phyloP scores from a whole-genome alignment of 73 alveolate species.

The Paramecium primaurelia region DNA sequence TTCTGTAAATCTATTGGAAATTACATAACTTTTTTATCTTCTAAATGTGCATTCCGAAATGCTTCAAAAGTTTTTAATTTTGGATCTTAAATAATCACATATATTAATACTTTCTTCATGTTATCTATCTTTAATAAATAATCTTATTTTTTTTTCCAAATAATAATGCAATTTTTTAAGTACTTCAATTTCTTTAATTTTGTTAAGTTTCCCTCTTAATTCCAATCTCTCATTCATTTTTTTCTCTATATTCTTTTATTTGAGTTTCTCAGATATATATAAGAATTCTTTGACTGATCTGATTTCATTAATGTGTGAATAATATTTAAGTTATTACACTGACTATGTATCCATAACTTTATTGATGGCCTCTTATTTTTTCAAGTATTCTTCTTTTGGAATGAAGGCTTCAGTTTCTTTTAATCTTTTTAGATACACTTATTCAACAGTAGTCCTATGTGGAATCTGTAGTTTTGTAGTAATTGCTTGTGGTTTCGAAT shows the following conservation, averaged over 20 bases:
- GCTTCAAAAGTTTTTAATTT: conserved; percentile 4
- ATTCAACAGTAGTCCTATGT: conserved; percentile 37
- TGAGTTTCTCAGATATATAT: conserved; percentile 26
- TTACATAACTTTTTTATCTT: conserved; percentile 6
- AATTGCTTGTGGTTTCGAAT: neutral
- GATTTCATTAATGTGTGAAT: conserved; percentile 44
- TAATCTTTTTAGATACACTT: conserved; percentile 8
- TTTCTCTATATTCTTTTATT: conserved; percentile 17
- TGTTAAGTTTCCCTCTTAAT: conserved; percentile 6
- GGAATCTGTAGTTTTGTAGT: neutral
- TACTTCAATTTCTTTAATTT: conserved; percentile 28
- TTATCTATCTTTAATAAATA: neutral
- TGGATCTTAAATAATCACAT: neutral
- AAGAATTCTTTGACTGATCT: conserved; percentile 45
- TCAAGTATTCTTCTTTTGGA: neutral
- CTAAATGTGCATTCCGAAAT: neutral
- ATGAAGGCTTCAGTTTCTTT: conserved; percentile 7
- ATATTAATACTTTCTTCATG: neutral
- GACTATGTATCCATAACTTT: neutral
- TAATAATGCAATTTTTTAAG: conserved; percentile 5
- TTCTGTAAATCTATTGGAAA: neutral
- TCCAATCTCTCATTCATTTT: conserved; percentile 38
- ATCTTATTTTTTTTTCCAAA: conserved; percentile 32
- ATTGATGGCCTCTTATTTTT: neutral
- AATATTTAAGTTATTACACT: neutral